These are phyloP conservation scores for Aspergillus unguis DNA, from an alignment of 2,329 filamentous ascomycete genomes.

Conservation along the genomic window DNA sequence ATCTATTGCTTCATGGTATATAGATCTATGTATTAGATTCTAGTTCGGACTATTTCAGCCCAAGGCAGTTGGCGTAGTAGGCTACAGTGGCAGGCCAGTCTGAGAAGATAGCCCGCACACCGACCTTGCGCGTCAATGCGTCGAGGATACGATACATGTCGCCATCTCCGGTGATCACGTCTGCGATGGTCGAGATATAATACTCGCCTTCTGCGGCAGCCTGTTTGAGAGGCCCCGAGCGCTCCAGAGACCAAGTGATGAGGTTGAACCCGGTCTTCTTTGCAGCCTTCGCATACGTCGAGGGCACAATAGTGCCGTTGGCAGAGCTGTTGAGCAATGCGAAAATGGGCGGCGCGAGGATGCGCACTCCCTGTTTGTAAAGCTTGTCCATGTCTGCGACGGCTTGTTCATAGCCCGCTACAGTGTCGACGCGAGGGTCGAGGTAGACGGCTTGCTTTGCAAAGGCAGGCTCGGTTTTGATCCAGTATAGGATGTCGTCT, in stretches of 20 bases:
- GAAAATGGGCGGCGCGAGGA: constrained; percentile 19
- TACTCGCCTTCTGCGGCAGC: constrained; percentile 15
- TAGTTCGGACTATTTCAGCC: constrained; percentile 8
- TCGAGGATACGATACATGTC: constrained; percentile 23
- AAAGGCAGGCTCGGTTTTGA: constrained; percentile 18
- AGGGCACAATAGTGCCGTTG: constrained; percentile 19
- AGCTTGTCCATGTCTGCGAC: constrained; percentile 13
- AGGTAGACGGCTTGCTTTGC: constrained; percentile 20
- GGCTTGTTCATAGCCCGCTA: constrained; percentile 12
- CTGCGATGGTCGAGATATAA: constrained; percentile 14
- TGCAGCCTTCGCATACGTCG: constrained; percentile 16
- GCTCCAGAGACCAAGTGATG: constrained; percentile 21
- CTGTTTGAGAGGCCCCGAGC: constrained; percentile 17
- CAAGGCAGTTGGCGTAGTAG: constrained; percentile 20
- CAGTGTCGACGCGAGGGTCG: constrained; percentile 18
- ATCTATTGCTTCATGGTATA: constrained; percentile 1
- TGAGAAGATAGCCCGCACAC: constrained; percentile 19
- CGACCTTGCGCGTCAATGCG: constrained; percentile 19
- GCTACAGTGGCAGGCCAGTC: constrained; percentile 22
- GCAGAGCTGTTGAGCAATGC: constrained; percentile 18
- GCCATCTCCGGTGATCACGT: constrained; percentile 15
- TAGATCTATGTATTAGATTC: background rate
- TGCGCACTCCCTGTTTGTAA: constrained; percentile 14
- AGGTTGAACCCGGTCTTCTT: constrained; percentile 16
- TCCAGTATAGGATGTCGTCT: constrained; percentile 21